Evolutionary conservation across 345 rosid species (phyloP), one percentile per base, ranked within the genome.

Genomic region (Melastoma malabathricum): DNA sequence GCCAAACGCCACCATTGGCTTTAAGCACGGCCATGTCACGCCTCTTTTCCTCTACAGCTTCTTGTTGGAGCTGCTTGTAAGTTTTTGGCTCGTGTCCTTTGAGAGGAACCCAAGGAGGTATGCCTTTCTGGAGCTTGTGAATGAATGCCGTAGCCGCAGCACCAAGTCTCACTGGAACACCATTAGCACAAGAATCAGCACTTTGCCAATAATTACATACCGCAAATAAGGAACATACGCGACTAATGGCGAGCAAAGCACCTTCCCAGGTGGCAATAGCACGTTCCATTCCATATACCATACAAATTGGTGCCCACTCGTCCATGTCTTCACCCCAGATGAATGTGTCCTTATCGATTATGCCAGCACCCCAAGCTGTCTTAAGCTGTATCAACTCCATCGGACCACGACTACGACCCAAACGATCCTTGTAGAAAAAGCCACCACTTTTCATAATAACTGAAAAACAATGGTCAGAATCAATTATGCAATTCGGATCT

Each of bases 211-310:
- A 17, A 31, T 31, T 31, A 31, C 38, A 31, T 5, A 31, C 6
- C 38, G 10, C 38, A 9, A 7, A 31, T 9, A 31, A 31, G 38
- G 38, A 31, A 31, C 38, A 31, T 31, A 5, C 1, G 6, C 7
- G 38, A 31, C 38, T 3, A 31, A 9, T 9, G 38, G 38, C 1
- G 38, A 5, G 10, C 10, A 9, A 31, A 31, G 38, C 10, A 89
- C 97, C 95, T 81, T 89, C 95, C 97, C 97, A 89, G 59, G 94
- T 81, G 50, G 89, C 95, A 68, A 89, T 81, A 9, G 97, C 94
- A 41, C 68, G 86, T 62, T 89, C 97, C 73, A 89, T 47, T 72
- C 95, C 94, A 50, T 89, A 85, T 57, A 89, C 64, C 97, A 89
- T 89, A 64, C 77, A 89, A 69, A 89, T 89, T 1, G 97, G 97